phyloP scores from a whole-genome alignment of 768 basidiomycete species.

The Neoboletus magnificus region DNA sequence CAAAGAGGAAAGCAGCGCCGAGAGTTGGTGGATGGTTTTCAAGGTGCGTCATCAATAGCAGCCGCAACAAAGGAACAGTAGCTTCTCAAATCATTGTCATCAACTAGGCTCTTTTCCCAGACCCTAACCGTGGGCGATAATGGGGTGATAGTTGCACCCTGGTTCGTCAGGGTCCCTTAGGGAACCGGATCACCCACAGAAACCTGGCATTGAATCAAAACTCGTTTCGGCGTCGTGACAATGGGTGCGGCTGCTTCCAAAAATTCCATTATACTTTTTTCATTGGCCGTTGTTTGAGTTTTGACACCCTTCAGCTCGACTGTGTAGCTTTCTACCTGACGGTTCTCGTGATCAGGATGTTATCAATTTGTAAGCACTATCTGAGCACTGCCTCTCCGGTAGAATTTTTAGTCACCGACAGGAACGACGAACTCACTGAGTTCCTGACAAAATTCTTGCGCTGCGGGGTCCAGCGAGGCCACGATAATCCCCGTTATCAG shows the following conservation, averaged over 20 bases:
- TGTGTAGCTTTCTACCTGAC: background rate
- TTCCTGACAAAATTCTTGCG: background rate
- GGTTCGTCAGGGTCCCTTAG: background rate
- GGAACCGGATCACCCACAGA: background rate
- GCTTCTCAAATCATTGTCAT: background rate
- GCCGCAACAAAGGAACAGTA: background rate
- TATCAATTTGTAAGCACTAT: background rate
- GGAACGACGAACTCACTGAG: conserved; percentile 1
- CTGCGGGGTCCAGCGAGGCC: background rate
- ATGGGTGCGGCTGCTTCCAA: background rate
- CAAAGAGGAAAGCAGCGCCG: background rate
- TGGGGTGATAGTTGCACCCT: background rate
- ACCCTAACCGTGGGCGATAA: background rate
- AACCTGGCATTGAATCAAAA: background rate
- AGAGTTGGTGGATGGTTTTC: background rate
- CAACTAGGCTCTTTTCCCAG: background rate
- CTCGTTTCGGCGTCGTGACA: background rate
- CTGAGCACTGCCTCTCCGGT: conserved; percentile 1
- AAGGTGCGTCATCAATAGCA: background rate
- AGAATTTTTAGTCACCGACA: conserved; percentile 7
- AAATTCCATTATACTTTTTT: too few species aligned
- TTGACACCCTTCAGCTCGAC: background rate
- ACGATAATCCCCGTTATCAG: background rate
- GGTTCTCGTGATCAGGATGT: background rate
- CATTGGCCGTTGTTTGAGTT: background rate